phyloP scores from a whole-genome alignment of 768 basidiomycete species.

The Phylloporus arenicola region DNA sequence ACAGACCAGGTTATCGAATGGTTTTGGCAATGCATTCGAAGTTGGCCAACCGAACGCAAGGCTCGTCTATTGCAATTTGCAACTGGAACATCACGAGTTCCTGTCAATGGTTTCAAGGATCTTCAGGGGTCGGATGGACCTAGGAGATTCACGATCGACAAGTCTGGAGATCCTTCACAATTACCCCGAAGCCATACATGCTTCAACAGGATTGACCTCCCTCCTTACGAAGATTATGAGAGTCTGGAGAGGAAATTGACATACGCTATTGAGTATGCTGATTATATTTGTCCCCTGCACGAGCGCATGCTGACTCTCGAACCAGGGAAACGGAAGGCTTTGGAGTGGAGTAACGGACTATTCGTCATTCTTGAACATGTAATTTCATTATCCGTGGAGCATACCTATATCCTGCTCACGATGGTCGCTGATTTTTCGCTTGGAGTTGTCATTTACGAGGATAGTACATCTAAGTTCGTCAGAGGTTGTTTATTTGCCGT shows the following conservation, averaged over 20 bases:
- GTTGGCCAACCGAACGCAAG: conserved; percentile 88
- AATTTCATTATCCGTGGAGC: background rate
- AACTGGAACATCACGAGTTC: conserved; percentile 77
- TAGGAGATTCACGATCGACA: conserved; percentile 90
- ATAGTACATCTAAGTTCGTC: background rate
- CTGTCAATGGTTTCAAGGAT: conserved; percentile 94
- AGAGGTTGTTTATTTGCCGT: background rate
- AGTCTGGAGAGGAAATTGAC: conserved; percentile 81
- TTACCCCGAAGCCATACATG: conserved; percentile 91
- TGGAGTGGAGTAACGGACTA: conserved; percentile 46
- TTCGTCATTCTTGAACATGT: conserved; percentile 4
- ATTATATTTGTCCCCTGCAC: background rate
- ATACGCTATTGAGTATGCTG: conserved; percentile 73
- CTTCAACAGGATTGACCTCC: conserved; percentile 86
- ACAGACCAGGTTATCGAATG: conserved; percentile 86
- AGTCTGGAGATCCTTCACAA: conserved; percentile 84
- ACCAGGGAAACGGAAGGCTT: conserved; percentile 74
- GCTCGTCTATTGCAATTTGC: conserved; percentile 85
- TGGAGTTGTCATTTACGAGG: conserved; percentile 1
- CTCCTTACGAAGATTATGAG: conserved; percentile 85
- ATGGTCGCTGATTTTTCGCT: background rate
- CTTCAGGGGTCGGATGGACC: conserved; percentile 92
- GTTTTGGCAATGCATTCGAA: conserved; percentile 92
- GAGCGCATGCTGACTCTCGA: conserved; percentile 5
- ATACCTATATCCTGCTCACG: conserved; percentile 15